A percentile compares a stretch with the other conserved stretches of the same genome.
phyloP scores from a whole-genome alignment of 78 protist genomes.

The Salpingoeca rosetta region DNA sequence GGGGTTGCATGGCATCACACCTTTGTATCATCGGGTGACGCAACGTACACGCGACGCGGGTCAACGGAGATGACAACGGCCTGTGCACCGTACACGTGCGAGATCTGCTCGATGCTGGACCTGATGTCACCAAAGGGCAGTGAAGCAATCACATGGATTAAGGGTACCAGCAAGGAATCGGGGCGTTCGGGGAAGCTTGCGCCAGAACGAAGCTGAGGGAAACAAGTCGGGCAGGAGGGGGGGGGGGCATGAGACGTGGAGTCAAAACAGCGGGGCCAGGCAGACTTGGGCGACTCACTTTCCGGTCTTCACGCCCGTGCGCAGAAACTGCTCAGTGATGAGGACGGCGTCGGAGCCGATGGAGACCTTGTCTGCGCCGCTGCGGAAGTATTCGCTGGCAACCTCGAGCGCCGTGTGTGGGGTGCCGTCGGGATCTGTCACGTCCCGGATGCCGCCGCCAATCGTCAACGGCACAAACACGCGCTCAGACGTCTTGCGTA shows the following conservation, averaged over 20 bases:
- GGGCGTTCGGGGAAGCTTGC: too few relatives aligned
- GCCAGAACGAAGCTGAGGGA: too few relatives aligned
- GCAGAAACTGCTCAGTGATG: constrained; percentile 2
- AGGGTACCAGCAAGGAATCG: too few relatives aligned
- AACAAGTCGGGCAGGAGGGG: too few relatives aligned
- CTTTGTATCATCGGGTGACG: not conserved
- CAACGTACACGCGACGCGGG: constrained; percentile 46
- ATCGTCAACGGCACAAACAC: constrained; percentile 60
- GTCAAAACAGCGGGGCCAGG: not conserved
- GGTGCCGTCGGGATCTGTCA: constrained; percentile 41
- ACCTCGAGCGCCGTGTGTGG: constrained; percentile 50
- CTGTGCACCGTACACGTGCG: constrained; percentile 43
- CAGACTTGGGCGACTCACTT: not conserved
- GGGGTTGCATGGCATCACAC: too few relatives aligned
- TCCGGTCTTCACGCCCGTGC: not conserved
- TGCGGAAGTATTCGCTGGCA: constrained; percentile 56
- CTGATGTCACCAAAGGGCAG: too few relatives aligned
- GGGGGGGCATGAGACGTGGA: too few relatives aligned
- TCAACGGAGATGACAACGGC: constrained; percentile 64
- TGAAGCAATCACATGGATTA: too few relatives aligned
- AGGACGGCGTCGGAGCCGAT: constrained; percentile 48
- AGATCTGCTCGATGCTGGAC: constrained; percentile 30
- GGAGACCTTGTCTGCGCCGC: constrained; percentile 67
- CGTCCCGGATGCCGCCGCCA: constrained; percentile 64
- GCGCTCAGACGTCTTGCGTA: constrained; percentile 24